A percentile compares a stretch with the other conserved stretches of the same genome.
Evolutionary conservation across 2,329 filamentous ascomycete species (phyloP).

Genomic region (Colletotrichum limetticola): DNA sequence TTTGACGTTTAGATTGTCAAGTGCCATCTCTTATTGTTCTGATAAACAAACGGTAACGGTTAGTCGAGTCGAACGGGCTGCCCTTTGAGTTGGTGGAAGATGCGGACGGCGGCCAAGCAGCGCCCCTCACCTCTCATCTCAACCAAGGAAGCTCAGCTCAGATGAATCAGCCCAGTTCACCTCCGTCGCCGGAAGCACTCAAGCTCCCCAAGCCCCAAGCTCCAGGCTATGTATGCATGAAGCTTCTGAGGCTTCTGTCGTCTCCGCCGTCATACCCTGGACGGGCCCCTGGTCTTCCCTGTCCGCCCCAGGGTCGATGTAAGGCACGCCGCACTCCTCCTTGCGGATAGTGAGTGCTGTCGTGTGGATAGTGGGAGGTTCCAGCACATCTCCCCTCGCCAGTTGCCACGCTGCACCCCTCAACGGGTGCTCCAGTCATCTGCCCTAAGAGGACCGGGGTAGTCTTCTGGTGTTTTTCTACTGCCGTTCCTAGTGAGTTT

Average conservation of each 20-base stretch:
- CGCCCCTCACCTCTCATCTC: background rate
- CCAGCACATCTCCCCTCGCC: background rate
- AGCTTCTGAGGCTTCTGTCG: constrained; percentile 35
- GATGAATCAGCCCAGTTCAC: background rate
- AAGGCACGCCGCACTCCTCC: background rate
- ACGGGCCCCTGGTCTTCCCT: constrained; percentile 5
- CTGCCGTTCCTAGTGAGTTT: background rate
- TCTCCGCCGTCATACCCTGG: constrained; percentile 25
- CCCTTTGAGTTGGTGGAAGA: background rate
- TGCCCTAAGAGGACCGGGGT: background rate
- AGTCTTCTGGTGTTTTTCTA: constrained; percentile 23
- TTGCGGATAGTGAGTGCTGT: no score
- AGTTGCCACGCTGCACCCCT: background rate
- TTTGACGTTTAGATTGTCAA: background rate
- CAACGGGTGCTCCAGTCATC: background rate
- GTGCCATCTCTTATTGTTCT: background rate
- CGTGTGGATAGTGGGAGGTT: background rate
- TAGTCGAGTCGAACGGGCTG: background rate
- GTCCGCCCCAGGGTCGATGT: background rate
- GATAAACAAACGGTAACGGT: background rate
- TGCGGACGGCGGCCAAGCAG: background rate
- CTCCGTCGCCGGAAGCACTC: background rate
- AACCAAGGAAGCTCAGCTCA: background rate
- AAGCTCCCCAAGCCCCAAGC: background rate
- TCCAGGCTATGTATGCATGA: constrained; percentile 22